phyloP scores from a whole-genome alignment of 768 basidiomycete species.

The Tylopilus rubrobrunneus region DNA sequence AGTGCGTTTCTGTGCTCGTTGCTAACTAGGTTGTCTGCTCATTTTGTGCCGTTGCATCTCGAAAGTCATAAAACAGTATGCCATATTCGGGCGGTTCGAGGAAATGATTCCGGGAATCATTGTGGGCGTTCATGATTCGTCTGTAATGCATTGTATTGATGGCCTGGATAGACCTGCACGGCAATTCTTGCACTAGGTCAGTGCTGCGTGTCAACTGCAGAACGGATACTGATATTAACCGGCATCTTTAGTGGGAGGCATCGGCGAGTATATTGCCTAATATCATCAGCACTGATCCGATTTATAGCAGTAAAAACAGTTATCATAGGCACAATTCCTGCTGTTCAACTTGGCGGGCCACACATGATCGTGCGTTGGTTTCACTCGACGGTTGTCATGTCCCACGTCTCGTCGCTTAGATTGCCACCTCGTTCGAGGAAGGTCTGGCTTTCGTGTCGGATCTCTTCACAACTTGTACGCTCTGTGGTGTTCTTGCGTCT shows the following conservation, averaged over 20 bases:
- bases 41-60: not conserved
- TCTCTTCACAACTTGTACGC: conserved; percentile 1
- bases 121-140: not conserved
- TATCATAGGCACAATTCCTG: not conserved
- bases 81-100: conserved; percentile 1
- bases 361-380: not conserved
- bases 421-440: not conserved
- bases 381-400: no score
- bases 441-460: not conserved
- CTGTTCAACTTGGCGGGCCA: not conserved
- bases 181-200: conserved; percentile 2
- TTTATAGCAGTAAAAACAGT: not conserved
- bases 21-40: not conserved
- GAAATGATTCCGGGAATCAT: conserved; percentile 3
- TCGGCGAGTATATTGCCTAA: not conserved
- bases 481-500: not conserved
- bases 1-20: not conserved
- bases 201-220: not conserved
- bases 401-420: not conserved
- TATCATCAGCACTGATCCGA: not conserved
- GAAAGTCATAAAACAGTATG: conserved; percentile 1
- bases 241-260: not conserved
- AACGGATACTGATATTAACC: not conserved
- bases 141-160: not conserved
- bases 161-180: not conserved